A percentile compares a stretch with the other conserved stretches of the same genome.
Evolutionary conservation across 768 basidiomycete genomes (phyloP).

Genomic region (Tylopilus rubrobrunneus): DNA sequence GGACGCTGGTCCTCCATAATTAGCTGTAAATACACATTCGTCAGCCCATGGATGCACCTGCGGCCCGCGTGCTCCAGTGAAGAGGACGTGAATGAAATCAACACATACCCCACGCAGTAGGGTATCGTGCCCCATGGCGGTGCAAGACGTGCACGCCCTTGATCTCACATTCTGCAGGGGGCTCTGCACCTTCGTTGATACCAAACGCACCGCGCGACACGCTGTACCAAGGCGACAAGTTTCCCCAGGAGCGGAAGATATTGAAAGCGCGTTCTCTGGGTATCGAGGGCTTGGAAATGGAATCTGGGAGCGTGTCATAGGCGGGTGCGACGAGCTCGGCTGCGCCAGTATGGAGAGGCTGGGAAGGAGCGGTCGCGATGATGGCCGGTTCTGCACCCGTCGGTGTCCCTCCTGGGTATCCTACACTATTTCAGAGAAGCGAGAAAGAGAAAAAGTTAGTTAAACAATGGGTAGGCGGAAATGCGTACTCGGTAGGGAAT

Average conservation of each 20-base stretch:
- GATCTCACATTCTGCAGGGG: constrained; percentile 30
- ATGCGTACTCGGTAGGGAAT: constrained; percentile 57
- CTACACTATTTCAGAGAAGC: constrained; percentile 39
- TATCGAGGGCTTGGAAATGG: neutral
- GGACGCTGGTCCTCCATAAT: constrained; percentile 59
- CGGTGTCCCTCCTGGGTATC: constrained; percentile 72
- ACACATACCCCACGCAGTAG: constrained; percentile 58
- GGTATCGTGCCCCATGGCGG: constrained; percentile 77
- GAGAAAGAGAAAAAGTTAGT: neutral
- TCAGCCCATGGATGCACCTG: neutral
- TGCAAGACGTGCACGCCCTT: constrained; percentile 78
- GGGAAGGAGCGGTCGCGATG: constrained; percentile 70
- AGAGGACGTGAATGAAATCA: neutral
- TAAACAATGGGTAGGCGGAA: too few species aligned
- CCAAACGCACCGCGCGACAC: constrained; percentile 43
- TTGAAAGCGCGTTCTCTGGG: constrained; percentile 44
- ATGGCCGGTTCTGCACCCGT: constrained; percentile 76
- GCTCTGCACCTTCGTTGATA: too few species aligned
- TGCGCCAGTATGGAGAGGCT: constrained; percentile 72
- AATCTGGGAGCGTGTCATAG: constrained; percentile 21
- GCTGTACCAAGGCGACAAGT: constrained; percentile 83
- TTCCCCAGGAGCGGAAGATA: constrained; percentile 78
- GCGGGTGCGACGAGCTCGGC: constrained; percentile 56
- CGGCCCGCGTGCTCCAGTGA: neutral
- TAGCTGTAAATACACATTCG: constrained; percentile 33